Conservation (phyloP, 225 moss, liverwort and hornwort genomes). For the Asterella californica region DNA sequence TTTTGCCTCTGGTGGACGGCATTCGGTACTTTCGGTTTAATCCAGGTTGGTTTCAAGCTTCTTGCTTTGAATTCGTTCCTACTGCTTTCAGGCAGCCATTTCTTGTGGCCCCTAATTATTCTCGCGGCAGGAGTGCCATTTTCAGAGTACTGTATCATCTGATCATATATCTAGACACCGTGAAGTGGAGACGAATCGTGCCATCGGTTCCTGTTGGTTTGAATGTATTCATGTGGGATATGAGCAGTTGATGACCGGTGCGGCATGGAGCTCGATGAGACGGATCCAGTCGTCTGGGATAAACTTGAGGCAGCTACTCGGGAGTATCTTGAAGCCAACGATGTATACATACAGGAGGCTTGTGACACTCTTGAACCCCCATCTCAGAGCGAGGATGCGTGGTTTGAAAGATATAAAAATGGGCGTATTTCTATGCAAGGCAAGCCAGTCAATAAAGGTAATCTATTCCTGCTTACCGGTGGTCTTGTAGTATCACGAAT, state of each 20-base stretch:
- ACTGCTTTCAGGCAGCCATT: not conserved
- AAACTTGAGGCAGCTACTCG: constrained; percentile 87
- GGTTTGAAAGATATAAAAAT: constrained; percentile 66
- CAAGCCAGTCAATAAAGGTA: constrained; percentile 55
- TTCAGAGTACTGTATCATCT: not conserved
- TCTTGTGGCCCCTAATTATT: not conserved
- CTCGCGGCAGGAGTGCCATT: not conserved
- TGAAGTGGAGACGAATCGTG: not conserved
- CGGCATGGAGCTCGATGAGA: constrained; percentile 96
- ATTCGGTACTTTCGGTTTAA: constrained; percentile 98
- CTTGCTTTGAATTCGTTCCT: not conserved
- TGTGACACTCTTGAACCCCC: constrained; percentile 81
- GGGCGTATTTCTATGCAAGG: constrained; percentile 47
- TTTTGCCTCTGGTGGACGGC: constrained; percentile 86
- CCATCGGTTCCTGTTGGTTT: not conserved
- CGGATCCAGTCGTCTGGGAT: constrained; percentile 76
- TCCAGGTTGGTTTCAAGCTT: constrained; percentile 61
- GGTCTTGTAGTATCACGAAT: not conserved
- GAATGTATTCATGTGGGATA: not conserved
- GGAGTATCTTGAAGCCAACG: constrained; percentile 85
- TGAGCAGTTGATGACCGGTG: constrained; percentile 90
- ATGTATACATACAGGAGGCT: constrained; percentile 62
- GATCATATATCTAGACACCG: not conserved
- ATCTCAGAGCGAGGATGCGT: constrained; percentile 70
- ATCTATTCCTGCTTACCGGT: too few relatives aligned